phyloP scores from a whole-genome alignment of 2,329 filamentous ascomycete genomes.

The Penicillium sp. region DNA sequence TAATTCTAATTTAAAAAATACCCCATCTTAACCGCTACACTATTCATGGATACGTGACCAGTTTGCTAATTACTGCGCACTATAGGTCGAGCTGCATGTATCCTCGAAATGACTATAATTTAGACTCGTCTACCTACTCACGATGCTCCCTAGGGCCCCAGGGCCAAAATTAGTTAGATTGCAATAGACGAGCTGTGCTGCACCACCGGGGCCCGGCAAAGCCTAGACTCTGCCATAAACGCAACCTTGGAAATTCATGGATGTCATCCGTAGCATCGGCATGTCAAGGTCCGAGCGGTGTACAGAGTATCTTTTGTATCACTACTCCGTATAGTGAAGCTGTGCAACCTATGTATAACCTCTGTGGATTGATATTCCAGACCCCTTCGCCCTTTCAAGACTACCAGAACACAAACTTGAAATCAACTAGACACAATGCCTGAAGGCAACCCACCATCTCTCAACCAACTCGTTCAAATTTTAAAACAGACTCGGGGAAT shows the following conservation, averaged over 20 bases:
- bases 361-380: not conserved
- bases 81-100: not conserved
- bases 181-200: not conserved
- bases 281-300: not conserved
- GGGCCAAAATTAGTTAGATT: not conserved
- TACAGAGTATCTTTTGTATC: not conserved
- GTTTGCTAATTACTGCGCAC: too few relatives aligned
- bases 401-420: not conserved
- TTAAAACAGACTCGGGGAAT: not conserved
- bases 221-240: not conserved
- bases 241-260: not conserved
- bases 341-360: not conserved
- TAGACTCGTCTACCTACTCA: not conserved
- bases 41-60: not conserved
- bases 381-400: not conserved
- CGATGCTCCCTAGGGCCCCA: not conserved
- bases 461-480: not conserved
- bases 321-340: not conserved
- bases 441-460: not conserved
- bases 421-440: not conserved
- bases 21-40: not conserved
- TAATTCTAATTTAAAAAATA: not conserved
- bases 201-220: not conserved
- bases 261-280: not conserved
- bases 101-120: not conserved